Base-by-base conservation (phyloP, 805 yeast genomes). In the Candida montana region DNA sequence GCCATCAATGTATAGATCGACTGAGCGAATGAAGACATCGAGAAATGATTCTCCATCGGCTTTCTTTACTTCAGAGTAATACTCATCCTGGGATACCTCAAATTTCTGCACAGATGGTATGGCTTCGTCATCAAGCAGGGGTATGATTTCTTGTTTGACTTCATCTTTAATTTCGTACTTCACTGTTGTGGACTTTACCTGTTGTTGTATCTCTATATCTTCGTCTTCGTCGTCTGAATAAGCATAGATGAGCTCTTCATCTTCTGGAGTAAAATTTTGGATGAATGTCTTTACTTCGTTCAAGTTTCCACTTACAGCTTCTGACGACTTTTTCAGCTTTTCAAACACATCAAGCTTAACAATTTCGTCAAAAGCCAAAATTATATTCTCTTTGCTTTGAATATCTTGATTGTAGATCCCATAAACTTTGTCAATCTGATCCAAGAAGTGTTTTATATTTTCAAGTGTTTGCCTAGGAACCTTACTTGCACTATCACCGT, bases 261-360 rank as follows among this genome's bases (percentile, higher is more conserved):
- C 67, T 7, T 44, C 51, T 0, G 69, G 68, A 2, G 43, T 57
- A 48, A 63, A 72, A 12, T 59, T 64, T 31, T 50, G 36, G 7
- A 74, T 46, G 40, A 66, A 72, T 10, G 48, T 51, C 26, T 57
- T 55, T 3, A 73, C 68, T 47, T 73, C 78, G 18, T 50, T 34
- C 12, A 74, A 48, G 45, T 74, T 73, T 26, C 62, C 59, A 11
- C 50, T 50, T 19, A 47, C 49, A 17, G 64, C 65, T 11, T 55
- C 54, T 9, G 24, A 21, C 9, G 24, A 21, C 24, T 62, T 65
- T 3, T 54, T 57, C 12, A 37, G 10, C 9, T 40, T 40, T 9
- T 37, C 27, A 9, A 56, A 36, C 1, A 28, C 39, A 1, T 28
- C 36, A 2, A 38, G 13, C 0, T 13, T 8, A 2, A 9, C 20